Percentiles rank a stretch among this genome's conserved stretches.
Evolutionary conservation across 768 basidiomycete genomes (phyloP).

Genomic region (Lentinula sp.): DNA sequence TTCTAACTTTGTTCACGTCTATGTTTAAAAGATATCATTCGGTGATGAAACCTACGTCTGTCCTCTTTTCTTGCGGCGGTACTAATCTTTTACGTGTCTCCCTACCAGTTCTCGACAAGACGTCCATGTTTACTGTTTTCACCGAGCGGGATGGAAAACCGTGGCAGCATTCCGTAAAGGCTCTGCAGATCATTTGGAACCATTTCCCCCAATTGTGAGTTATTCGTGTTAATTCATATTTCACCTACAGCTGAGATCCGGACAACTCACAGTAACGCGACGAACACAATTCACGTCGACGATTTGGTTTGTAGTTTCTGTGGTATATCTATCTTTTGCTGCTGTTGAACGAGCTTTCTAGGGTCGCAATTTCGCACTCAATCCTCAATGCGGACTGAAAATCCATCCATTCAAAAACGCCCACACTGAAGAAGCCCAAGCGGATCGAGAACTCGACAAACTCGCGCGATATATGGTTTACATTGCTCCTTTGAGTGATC

Average conservation of each 20-base stretch:
- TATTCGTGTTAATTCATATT: background rate
- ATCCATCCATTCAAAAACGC: slow-evolving; percentile 79
- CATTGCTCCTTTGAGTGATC: slow-evolving; percentile 54
- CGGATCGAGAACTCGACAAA: slow-evolving; percentile 65
- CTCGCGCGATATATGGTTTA: slow-evolving; percentile 61
- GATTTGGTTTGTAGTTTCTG: slow-evolving; percentile 49
- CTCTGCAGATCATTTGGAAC: slow-evolving; percentile 83
- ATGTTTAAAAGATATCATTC: background rate
- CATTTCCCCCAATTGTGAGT: slow-evolving; percentile 75
- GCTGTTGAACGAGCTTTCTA: slow-evolving; percentile 15
- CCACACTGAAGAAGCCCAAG: slow-evolving; percentile 54
- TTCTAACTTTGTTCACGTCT: background rate
- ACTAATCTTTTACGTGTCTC: background rate
- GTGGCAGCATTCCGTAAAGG: slow-evolving; percentile 78
- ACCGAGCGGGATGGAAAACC: slow-evolving; percentile 64
- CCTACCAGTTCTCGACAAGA: slow-evolving; percentile 70
- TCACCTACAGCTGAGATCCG: background rate
- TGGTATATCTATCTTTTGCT: background rate
- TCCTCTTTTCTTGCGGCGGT: background rate
- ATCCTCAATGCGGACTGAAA: slow-evolving; percentile 78
- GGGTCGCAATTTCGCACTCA: slow-evolving; percentile 84
- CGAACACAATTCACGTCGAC: slow-evolving; percentile 84
- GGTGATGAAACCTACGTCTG: slow-evolving; percentile 3
- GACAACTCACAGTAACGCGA: slow-evolving; percentile 37
- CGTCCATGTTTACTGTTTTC: slow-evolving; percentile 86